Percentiles rank a stretch among this genome's conserved stretches.
Evolutionary conservation across 768 basidiomycete species (phyloP).

Genomic region (Antrodiella citrinella): DNA sequence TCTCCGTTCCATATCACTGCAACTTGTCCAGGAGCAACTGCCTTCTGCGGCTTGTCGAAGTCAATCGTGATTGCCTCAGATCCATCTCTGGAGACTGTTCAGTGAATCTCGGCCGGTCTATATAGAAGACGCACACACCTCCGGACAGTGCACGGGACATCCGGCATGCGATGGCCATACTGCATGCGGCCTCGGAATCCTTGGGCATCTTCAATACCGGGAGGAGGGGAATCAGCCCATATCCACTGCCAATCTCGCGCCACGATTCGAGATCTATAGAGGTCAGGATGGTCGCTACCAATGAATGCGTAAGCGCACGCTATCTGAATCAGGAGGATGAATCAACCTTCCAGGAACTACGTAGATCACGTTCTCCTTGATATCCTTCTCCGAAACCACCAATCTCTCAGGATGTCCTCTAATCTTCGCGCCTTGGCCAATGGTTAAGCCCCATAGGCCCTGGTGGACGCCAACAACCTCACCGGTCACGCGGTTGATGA

Average conservation of each 20-base stretch:
- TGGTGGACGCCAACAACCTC: slow-evolving; percentile 49
- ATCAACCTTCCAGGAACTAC: slow-evolving; percentile 66
- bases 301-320: background rate
- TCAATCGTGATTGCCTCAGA: slow-evolving; percentile 31
- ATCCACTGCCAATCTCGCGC: slow-evolving; percentile 68
- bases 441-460: slow-evolving; percentile 80
- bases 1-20: slow-evolving; percentile 64
- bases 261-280: slow-evolving; percentile 30
- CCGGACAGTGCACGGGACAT: slow-evolving; percentile 43
- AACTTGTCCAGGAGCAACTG: slow-evolving; percentile 75
- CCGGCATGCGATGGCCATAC: slow-evolving; percentile 63
- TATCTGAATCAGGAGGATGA: background rate
- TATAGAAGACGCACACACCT: too few species aligned
- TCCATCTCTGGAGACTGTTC: too few species aligned
- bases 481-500: slow-evolving; percentile 52
- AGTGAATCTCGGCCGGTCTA: too few species aligned
- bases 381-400: slow-evolving; percentile 72
- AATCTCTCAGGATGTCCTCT: slow-evolving; percentile 50
- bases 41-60: slow-evolving; percentile 54
- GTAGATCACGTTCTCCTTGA: slow-evolving; percentile 53
- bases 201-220: slow-evolving; percentile 27
- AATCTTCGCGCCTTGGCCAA: slow-evolving; percentile 74
- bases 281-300: slow-evolving; percentile 49
- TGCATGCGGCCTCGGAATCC: slow-evolving; percentile 49
- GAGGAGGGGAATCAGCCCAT: slow-evolving; percentile 54